Evolutionary conservation across 2,329 filamentous ascomycete genomes (phyloP), one percentile per base, ranked within the genome.

Genomic region (Aspergillus sp.): DNA sequence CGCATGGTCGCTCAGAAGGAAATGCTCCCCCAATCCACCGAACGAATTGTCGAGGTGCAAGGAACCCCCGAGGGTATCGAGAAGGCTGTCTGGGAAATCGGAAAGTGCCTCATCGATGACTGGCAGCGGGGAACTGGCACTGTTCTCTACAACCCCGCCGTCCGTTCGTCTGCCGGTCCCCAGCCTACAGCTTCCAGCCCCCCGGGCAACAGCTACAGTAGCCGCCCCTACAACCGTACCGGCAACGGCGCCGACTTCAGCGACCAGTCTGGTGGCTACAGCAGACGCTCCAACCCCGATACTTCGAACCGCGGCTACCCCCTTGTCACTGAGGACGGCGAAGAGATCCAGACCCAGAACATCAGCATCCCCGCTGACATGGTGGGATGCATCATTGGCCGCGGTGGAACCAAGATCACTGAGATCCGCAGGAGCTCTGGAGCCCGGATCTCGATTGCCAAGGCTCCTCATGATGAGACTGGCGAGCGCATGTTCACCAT

Each of bases 401-500:
- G 90, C 53, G 89, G 79, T 43, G 93, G 93, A 53, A 90, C 81
- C 76, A 98, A 98, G 81, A 98, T 98, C 65, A 96, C 89, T 68
- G 93, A 98, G 73, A 98, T 98, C 60, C 87, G 93, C 69, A 94
- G 95, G 77, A 90, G 85, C 50, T 98, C 93, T 43, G 90, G 90
- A 48, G 93, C 93, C 49, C 87, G 91, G 61, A 98, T 98, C 72
- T 96, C 90, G 37, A 97, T 97, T 68, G 91, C 91, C 58, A 97
- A 96, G 77, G 84, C 90, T 37, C 89, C 93, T 44, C 93, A 98
- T 62, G 93, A 98, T 59, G 93, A 97, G 57, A 94, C 89, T 48
- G 93, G 93, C 54, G 93, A 98, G 78, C 85, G 93, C 61, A 98
- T 98, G 93, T 98, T 98, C 75, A 98, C 93, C 62, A 98, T 98